Base-by-base conservation (phyloP, 495 filamentous ascomycete species). In the Penicillium pulvis region DNA sequence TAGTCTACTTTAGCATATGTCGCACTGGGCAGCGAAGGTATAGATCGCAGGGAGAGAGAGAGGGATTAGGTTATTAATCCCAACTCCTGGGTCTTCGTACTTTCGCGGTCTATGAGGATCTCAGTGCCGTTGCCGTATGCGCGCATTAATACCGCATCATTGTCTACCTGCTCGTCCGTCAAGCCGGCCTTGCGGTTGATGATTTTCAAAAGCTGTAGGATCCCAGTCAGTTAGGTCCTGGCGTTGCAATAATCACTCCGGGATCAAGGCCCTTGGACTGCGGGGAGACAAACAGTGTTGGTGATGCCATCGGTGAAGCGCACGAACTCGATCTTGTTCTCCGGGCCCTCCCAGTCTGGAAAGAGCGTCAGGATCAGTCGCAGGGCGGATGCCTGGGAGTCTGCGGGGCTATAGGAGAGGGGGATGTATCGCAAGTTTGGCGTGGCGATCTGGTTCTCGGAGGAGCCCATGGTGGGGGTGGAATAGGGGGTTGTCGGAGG, bases 251-350 rank as follows among this genome's bases (percentile, higher is more conserved):
- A 6, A 14, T 9, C 42, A 9, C 33, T 36, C 42, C 42, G 16
- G 33, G 31, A 10, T 28, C 35, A 35, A 10, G 30, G 30, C 52
- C 50, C 59, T 31, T 53, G 60, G 47, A 20, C 43, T 47, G 47
- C 41, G 39, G 44, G 47, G 48, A 47, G 63, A 85, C 85, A 59
- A 74, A 90, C 87, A 58, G 93, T 97, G 74, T 98, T 98, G 46
- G 94, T 98, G 72, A 98, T 98, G 62, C 94, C 94, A 69, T 98
- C 94, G 28, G 90, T 98, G 78, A 98, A 98, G 47, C 87, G 85
- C 49, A 91, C 81, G 64, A 98, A 91, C 69, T 93, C 89, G 59
- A 98, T 83, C n/a, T 86, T 85, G 54, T 90, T 91, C 51, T 81
- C 84, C 1, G 81, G 74, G 17, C 83, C 79, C 58, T 87, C 82